Evolutionary conservation across 805 yeast species (phyloP).

Genomic region (Jamesozyma rosinii): DNA sequence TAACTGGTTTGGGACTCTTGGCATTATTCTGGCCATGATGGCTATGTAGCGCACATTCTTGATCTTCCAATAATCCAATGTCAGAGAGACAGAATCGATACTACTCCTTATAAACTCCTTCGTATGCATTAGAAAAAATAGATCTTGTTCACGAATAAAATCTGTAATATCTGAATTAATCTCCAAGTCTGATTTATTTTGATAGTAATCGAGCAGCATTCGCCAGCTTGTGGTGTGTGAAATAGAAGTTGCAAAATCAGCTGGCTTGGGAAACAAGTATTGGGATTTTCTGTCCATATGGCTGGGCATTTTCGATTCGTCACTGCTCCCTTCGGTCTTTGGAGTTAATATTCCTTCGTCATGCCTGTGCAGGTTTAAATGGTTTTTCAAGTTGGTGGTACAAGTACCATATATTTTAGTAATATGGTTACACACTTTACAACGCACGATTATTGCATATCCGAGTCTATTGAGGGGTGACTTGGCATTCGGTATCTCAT

Average conservation of each 20-base stretch:
- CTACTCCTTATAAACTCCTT: background rate
- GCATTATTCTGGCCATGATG: background rate
- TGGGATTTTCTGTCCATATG: background rate
- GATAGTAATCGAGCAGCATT: background rate
- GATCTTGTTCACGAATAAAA: background rate
- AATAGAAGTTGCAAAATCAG: background rate
- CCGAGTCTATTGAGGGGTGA: slow-evolving; percentile 1
- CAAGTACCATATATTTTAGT: slow-evolving; percentile 1
- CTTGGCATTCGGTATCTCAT: background rate
- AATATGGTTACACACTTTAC: slow-evolving; percentile 1
- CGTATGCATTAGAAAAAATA: background rate
- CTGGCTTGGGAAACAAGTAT: background rate
- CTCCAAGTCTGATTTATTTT: background rate
- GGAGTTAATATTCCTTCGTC: background rate
- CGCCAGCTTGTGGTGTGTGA: background rate
- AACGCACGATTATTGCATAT: background rate
- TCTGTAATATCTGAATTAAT: background rate
- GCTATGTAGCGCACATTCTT: background rate
- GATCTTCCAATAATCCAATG: background rate
- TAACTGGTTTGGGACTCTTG: background rate
- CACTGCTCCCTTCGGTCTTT: background rate
- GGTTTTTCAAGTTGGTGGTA: slow-evolving; percentile 1
- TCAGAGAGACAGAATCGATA: background rate
- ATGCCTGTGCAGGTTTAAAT: background rate
- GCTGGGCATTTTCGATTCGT: background rate